A percentile compares a stretch with the other conserved stretches of the same genome.
phyloP scores from a whole-genome alignment of 768 basidiomycete species.

The Kwoniella shandongensis region DNA sequence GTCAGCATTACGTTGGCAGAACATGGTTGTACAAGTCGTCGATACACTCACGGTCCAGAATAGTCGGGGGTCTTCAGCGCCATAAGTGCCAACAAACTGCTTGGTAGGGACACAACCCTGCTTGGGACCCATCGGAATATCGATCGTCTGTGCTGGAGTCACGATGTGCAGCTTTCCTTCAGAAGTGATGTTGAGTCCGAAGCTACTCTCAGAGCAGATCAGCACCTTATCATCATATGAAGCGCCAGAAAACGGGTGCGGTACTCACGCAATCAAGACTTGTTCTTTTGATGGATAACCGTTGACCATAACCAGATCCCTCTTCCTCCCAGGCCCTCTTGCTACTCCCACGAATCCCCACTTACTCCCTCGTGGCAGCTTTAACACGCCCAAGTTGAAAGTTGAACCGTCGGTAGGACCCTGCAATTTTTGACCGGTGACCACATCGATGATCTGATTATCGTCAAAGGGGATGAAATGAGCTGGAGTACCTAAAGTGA shows the following conservation, averaged over 20 bases:
- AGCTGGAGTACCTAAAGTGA: constrained; percentile 1
- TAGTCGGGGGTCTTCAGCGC: constrained; percentile 20
- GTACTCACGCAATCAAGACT: constrained; percentile 19
- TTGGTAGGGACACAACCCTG: constrained; percentile 7
- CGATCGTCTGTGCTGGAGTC: constrained; percentile 13
- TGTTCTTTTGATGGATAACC: constrained; percentile 18
- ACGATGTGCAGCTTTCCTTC: constrained; percentile 16
- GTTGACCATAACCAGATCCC: constrained; percentile 16
- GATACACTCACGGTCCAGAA: constrained; percentile 22
- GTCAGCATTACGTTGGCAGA: background rate
- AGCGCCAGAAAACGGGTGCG: background rate
- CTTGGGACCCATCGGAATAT: constrained; percentile 21
- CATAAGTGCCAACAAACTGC: constrained; percentile 14
- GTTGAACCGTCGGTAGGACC: constrained; percentile 10
- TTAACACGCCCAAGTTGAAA: constrained; percentile 18
- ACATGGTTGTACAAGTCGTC: background rate
- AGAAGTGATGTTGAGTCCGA: constrained; percentile 18
- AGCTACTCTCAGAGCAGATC: background rate
- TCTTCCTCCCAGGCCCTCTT: constrained; percentile 17
- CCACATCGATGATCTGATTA: constrained; percentile 11
- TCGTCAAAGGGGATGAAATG: constrained; percentile 11
- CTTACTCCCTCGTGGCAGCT: constrained; percentile 14
- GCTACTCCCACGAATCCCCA: constrained; percentile 22
- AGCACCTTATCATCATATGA: background rate
- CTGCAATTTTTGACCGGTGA: background rate